Evolutionary conservation across 768 basidiomycete genomes (phyloP), one percentile per base, ranked within the genome.

Genomic region (Tricholoma saponaceum): DNA sequence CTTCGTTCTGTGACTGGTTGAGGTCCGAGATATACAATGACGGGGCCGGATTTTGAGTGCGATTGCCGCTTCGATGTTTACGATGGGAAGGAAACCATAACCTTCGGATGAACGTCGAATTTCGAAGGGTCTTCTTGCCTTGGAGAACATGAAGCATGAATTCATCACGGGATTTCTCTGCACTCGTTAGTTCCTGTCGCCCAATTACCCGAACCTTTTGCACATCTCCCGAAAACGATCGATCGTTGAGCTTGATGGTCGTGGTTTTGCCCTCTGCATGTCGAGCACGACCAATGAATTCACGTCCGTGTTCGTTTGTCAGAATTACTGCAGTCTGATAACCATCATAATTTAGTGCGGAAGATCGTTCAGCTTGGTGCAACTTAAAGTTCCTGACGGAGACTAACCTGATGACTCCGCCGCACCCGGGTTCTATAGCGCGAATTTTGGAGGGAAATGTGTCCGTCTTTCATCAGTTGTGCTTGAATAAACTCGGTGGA

Each of bases 371-470:
- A 30, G 16, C 33, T 22, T 50, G 30, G 20, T 32, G 39, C 13
- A 14, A 26, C 13, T 10, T 1, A 28, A 16, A 8, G 7, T 16
- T 16, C 9, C 18, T 4, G 23, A 23, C 18, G 16, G 8, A 13
- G 7, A 60, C 66, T 13, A 61, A 78, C 80, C 70, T 77, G 72
- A 33, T 63, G 53, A 52, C 74, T 71, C 46, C 58, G 46, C 18
- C 77, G 69, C 2, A 80, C 67, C 35, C 76, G 65, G 1, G 69
- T 78, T 52, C 76, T 79, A 66, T 71, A 82, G 2, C 77, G 70
- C 3, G 72, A 58, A 60, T 80, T 80, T 13, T 61, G 58, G 2
- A 81, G 47, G 10, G 64, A 56, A 16, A 74, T 41, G 3, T 61
- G 63, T 1, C 73, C 76, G 9, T 72, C 66, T 16, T 62, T 58